A percentile compares a stretch with the other conserved stretches of the same genome.
These are phyloP conservation scores for Sclerotinia minor DNA, from an alignment of 2,329 filamentous ascomycete genomes.

Conservation along the genomic window DNA sequence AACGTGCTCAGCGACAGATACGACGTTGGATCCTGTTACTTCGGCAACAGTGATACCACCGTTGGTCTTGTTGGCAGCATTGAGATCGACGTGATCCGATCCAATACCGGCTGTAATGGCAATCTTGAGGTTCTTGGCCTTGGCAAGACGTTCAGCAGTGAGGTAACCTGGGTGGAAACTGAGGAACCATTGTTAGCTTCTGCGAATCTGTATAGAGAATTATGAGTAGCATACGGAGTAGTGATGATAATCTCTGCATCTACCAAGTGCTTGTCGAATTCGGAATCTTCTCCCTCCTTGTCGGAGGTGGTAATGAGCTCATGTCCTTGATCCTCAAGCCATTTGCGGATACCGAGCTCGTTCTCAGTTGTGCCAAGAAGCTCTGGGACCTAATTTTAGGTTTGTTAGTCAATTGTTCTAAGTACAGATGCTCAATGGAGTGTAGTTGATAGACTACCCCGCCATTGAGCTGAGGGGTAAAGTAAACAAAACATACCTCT, in stretches of 20 bases:
- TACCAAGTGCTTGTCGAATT: constrained; percentile 91
- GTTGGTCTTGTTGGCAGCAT: constrained; percentile 93
- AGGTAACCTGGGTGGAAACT: constrained; percentile 99
- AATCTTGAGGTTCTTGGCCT: constrained; percentile 98
- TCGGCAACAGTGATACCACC: constrained; percentile 96
- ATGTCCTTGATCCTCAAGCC: constrained; percentile 97
- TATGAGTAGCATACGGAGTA: constrained; percentile 67
- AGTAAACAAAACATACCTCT: constrained; percentile 51
- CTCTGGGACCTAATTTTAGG: constrained; percentile 61
- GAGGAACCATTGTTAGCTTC: constrained; percentile 17
- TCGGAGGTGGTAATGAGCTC: constrained; percentile 95
- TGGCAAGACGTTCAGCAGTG: constrained; percentile 90
- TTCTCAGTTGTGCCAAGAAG: constrained; percentile 92
- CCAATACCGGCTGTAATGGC: constrained; percentile 97
- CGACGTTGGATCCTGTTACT: constrained; percentile 97
- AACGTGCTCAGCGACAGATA: constrained; percentile 98
- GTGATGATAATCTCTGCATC: constrained; percentile 99
- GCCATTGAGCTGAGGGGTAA: constrained; percentile 16
- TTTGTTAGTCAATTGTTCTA: constrained; percentile 15
- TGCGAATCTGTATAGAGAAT: not conserved
- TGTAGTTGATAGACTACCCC: constrained; percentile 15
- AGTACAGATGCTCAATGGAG: constrained; percentile 24
- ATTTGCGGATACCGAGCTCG: constrained; percentile 94
- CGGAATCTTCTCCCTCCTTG: constrained; percentile 92
- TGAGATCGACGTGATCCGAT: constrained; percentile 95